Base-by-base conservation (phyloP, 306 rosid species). In the Corylus americana region DNA sequence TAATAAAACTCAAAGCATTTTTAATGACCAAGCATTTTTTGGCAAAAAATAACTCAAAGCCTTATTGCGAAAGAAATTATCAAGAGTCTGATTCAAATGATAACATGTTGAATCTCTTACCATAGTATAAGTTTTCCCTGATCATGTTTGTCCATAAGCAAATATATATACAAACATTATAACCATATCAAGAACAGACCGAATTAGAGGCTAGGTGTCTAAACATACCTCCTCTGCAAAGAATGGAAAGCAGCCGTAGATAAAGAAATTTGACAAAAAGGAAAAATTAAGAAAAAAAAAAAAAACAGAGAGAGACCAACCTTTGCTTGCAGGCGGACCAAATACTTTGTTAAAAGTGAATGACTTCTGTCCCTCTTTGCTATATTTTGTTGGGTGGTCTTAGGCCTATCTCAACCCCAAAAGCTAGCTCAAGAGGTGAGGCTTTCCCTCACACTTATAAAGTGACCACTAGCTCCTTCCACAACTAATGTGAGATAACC, bases 81-180 rank as follows among this genome's bases (percentile, higher is more conserved):
- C 12, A 55, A 55, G 35, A 53, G 9, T 17, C 49, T 35, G 47
- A 63, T 70, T 37, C 4, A 45, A 70, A 14, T 73, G 72, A 72
- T 35, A 39, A 71, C 70, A 63, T 77, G 50, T n/a, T 78, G 22
- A 45, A 77, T 59, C 49, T 68, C 83, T 82, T 83, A 96, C 98
- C 99, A 96, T 96, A 12, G 99, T 96, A 79, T 61, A 82, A 50
- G 99, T 96, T 86, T 96, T 96, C 84, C 99, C 99, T 35, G 99
- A 93, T 74, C 99, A 97, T 18, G 98, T 96, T 80, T 93, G 99
- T 64, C 99, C 99, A 73, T 96, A 93, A 44, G 98, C 99, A 86
- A 96, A 93, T 86, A 96, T 22, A 22, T 22, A 22, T 91, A 55
- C 99, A 93, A n/a, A 96, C 96, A 70, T 96, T 93, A 85, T 83